These are phyloP conservation scores for Smittium culicis DNA, from an alignment of 371 early-diverging fungal genomes.

Conservation along the genomic window DNA sequence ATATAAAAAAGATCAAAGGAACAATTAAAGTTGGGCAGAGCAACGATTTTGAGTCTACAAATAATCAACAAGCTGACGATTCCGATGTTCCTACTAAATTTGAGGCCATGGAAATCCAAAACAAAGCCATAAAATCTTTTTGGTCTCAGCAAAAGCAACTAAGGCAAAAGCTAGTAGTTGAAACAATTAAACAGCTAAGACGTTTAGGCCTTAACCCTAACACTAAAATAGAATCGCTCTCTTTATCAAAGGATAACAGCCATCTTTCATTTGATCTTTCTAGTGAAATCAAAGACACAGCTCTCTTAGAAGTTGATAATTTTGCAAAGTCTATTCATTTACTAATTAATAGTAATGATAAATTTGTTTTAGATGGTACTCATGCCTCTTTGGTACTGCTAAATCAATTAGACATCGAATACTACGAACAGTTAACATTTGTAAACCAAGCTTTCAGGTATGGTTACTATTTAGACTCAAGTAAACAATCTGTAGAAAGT, in stretches of 20 bases:
- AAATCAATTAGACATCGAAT: not conserved
- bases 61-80: not conserved
- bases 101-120: conserved; percentile 26
- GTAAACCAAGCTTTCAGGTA: not conserved
- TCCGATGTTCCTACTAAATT: conserved; percentile 1
- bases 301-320: not conserved
- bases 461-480: not conserved
- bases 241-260: not conserved
- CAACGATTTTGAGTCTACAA: not conserved
- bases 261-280: not conserved
- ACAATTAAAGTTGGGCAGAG: not conserved
- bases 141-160: conserved; percentile 62
- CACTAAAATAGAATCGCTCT: conserved; percentile 7
- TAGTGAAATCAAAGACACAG: not conserved
- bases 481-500: not conserved
- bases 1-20: not conserved
- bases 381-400: not conserved
- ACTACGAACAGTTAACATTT: not conserved
- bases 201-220: conserved; percentile 64
- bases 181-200: conserved; percentile 66
- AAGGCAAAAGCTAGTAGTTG: conserved; percentile 75
- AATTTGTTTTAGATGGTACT: not conserved
- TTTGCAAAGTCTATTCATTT: conserved; percentile 1
- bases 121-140: conserved; percentile 17
- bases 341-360: not conserved